Base-by-base conservation (phyloP, 2,329 filamentous ascomycete genomes). In the Teratosphaeria zuluensis region DNA sequence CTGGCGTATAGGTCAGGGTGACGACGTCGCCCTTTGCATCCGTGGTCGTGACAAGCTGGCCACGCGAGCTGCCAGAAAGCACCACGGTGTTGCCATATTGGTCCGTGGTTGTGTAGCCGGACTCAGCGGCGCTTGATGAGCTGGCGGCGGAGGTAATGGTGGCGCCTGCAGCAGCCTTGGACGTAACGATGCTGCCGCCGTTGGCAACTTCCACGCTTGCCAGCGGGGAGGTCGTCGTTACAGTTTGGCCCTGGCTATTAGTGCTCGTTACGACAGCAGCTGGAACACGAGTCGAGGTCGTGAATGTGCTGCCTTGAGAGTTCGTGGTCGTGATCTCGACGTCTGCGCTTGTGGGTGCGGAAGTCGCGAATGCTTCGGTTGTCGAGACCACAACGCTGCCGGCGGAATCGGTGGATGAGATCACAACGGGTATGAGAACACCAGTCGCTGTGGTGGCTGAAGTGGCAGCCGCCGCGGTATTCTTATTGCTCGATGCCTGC, bases 1-100 rank as follows among this genome's bases (percentile, higher is more conserved):
- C 69, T 3, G 77, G 77, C 1, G 76, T 78, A 64, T 75, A 78
- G 1, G 78, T 80, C 2, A 77, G 76, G 55, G 77, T 62, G 58
- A 79, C 72, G 2, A 75, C 75, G 42, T 65, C 61, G 28, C 77
- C 77, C 7, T 61, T 28, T 1, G 63, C 66, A 61, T 80, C 69
- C 11, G 76, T 79, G 16, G 69, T 68, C 9, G 77, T 79, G 51
- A 77, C 66, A 21, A 77, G 73, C 53, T 76, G 70, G 54, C 76
- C 76, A 1, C 52, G 55, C 5, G 61, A 63, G 30, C 66, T 66
- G 54, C 62, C 68, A 14, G 70, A 68, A 12, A 74, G 65, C 16
- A 74, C 68, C 51, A 77, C 68, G 21, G 66, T 64, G 55, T 70
- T 66, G 58, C 77, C 77, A 32, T 69, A 66, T 14, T 66, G 59